phyloP scores from a whole-genome alignment of 768 basidiomycete genomes.

The Pluteus cervinus region DNA sequence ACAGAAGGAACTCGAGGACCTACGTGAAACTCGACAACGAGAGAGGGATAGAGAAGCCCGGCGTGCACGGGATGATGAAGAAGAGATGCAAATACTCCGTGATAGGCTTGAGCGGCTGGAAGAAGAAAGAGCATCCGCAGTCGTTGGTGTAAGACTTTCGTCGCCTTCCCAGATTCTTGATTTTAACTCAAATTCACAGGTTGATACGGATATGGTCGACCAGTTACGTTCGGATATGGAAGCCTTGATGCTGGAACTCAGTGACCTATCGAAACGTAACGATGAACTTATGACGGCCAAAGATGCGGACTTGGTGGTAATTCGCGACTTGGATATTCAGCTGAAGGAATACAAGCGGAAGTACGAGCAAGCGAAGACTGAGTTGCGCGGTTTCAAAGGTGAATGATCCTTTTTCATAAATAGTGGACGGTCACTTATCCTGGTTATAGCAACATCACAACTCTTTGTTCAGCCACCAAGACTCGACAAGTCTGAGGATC shows the following conservation, averaged over 20 bases:
- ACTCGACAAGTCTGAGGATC: conserved; percentile 66
- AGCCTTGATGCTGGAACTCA: conserved; percentile 70
- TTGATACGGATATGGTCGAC: conserved; percentile 60
- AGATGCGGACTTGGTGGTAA: conserved; percentile 71
- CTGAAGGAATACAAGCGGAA: conserved; percentile 90
- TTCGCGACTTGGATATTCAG: conserved; percentile 75
- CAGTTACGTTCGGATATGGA: conserved; percentile 84
- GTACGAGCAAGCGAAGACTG: conserved; percentile 93
- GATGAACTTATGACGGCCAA: conserved; percentile 87
- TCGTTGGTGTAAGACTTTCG: conserved; percentile 33
- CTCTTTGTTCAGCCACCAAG: conserved; percentile 80
- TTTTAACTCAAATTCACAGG: conserved; percentile 29
- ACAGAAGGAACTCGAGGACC: conserved; percentile 77
- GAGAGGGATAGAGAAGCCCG: conserved; percentile 55
- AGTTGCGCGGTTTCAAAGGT: conserved; percentile 93
- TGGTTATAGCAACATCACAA: conserved; percentile 77
- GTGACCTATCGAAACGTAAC: conserved; percentile 76
- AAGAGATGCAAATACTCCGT: conserved; percentile 64
- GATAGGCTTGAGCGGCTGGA: conserved; percentile 66
- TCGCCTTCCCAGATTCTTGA: no score
- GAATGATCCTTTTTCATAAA: conserved; percentile 10
- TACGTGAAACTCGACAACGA: conserved; percentile 52
- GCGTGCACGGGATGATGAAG: conserved; percentile 57
- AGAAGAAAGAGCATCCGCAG: conserved; percentile 40
- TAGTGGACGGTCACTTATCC: conserved; percentile 3